Percentiles rank a stretch among this genome's conserved stretches.
Conservation (phyloP, 805 yeast species). For the Candida tallmaniae region DNA sequence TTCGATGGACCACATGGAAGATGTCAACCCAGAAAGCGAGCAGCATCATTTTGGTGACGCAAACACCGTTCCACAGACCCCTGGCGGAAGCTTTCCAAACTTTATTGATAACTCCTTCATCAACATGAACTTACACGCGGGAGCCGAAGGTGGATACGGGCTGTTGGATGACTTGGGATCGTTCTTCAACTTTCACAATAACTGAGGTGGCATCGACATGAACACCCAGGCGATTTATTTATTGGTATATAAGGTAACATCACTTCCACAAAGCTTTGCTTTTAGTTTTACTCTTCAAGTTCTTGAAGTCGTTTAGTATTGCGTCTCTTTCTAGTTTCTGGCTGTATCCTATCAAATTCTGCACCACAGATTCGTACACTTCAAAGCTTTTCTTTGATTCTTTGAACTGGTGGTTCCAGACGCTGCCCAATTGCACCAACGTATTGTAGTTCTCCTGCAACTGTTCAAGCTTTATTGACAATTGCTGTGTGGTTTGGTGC, state of each 20-base stretch:
- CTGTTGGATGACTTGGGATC: conserved; percentile 23
- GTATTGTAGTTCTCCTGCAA: conserved; percentile 21
- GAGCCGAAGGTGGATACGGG: conserved; percentile 19
- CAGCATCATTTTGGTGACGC: background rate
- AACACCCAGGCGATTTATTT: too few relatives aligned
- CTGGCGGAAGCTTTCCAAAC: conserved; percentile 27
- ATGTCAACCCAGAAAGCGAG: background rate
- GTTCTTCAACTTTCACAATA: conserved; percentile 17
- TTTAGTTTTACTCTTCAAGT: conserved; percentile 18
- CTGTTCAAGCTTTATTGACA: conserved; percentile 36
- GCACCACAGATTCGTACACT: conserved; percentile 82
- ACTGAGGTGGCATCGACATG: too few relatives aligned
- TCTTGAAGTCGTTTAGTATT: conserved; percentile 28
- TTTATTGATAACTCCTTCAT: conserved; percentile 39
- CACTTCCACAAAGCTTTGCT: conserved; percentile 4
- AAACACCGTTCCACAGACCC: conserved; percentile 15
- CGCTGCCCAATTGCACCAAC: conserved; percentile 26
- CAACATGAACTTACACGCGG: conserved; percentile 40
- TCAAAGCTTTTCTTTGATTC: conserved; percentile 60
- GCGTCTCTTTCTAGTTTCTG: conserved; percentile 65
- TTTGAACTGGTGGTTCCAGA: conserved; percentile 50
- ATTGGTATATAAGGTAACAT: too few relatives aligned
- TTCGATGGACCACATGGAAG: conserved; percentile 2
- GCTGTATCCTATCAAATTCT: conserved; percentile 84
- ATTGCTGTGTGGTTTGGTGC: conserved; percentile 13